These are phyloP conservation scores for Pseudozyma sp. DNA, from an alignment of 1,284 basidiomycete species.

Conservation along the genomic window DNA sequence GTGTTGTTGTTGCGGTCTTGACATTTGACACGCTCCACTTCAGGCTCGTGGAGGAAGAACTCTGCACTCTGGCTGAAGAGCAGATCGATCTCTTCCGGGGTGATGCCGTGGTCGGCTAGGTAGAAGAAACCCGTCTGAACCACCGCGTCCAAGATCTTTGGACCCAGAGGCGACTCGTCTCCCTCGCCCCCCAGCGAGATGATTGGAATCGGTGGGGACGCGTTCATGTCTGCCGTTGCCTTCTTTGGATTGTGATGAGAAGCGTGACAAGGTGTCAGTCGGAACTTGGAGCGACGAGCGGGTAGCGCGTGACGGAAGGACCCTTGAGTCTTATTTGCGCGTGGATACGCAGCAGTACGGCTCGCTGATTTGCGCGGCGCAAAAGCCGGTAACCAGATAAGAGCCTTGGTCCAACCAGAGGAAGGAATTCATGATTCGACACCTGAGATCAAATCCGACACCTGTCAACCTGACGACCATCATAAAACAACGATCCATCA, in stretches of 20 bases:
- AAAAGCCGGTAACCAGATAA: conserved; percentile 17
- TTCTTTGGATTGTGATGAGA: too few species aligned
- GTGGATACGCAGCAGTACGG: background rate
- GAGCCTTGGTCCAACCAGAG: too few species aligned
- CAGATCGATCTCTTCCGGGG: conserved; percentile 29
- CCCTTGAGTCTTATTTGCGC: conserved; percentile 6
- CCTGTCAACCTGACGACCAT: too few species aligned
- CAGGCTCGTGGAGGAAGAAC: conserved; percentile 42
- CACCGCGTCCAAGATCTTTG: conserved; percentile 38
- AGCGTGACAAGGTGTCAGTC: too few species aligned
- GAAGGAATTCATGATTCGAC: too few species aligned
- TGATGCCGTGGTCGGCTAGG: conserved; percentile 52
- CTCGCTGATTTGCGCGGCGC: conserved; percentile 22
- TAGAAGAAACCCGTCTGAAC: conserved; percentile 60
- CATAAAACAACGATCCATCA: background rate
- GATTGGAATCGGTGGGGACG: conserved; percentile 40
- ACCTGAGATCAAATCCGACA: too few species aligned
- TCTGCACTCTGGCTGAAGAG: conserved; percentile 36
- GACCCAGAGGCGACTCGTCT: conserved; percentile 8
- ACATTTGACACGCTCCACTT: conserved; percentile 15
- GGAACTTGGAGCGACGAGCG: background rate
- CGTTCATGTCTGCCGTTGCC: conserved; percentile 1
- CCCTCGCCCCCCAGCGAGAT: conserved; percentile 25
- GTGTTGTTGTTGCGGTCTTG: conserved; percentile 43
- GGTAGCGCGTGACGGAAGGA: background rate